These are phyloP conservation scores for Lipomyces yamadae DNA, from an alignment of 805 yeast species.

Conservation along the genomic window DNA sequence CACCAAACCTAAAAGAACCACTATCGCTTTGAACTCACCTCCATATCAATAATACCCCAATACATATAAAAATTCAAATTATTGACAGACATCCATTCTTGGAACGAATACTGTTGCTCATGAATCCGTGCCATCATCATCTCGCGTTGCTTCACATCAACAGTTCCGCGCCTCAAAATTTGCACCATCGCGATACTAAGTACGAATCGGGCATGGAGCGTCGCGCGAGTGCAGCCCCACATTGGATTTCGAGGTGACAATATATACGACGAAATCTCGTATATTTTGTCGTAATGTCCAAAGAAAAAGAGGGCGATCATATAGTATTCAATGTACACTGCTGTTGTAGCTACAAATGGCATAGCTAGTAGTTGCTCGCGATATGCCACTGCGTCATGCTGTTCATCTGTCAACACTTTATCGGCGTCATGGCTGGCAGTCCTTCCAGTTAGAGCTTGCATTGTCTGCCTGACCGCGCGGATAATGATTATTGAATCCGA, in stretches of 20 bases:
- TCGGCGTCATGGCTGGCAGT: slow-evolving; percentile 12
- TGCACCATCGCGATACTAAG: slow-evolving; percentile 21
- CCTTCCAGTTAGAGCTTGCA: slow-evolving; percentile 16
- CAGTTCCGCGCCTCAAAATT: slow-evolving; percentile 5
- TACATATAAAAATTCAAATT: slow-evolving; percentile 10
- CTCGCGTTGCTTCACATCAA: slow-evolving; percentile 19
- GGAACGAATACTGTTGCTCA: slow-evolving; percentile 13
- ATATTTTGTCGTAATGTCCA: slow-evolving; percentile 24
- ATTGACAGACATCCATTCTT: slow-evolving; percentile 8
- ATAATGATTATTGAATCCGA: slow-evolving; percentile 23
- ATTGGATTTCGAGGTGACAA: neutral
- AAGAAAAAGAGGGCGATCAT: slow-evolving; percentile 26
- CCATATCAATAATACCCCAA: slow-evolving; percentile 24
- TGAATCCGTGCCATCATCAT: slow-evolving; percentile 25
- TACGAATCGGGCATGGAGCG: slow-evolving; percentile 18
- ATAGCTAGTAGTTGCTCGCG: slow-evolving; percentile 8
- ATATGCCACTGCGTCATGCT: slow-evolving; percentile 28
- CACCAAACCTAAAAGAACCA: neutral
- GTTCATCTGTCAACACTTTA: slow-evolving; percentile 23
- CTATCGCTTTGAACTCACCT: slow-evolving; percentile 12
- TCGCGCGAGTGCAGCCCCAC: slow-evolving; percentile 14
- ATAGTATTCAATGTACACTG: slow-evolving; percentile 12
- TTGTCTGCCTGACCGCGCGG: slow-evolving; percentile 18
- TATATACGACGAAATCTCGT: slow-evolving; percentile 17
- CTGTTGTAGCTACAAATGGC: slow-evolving; percentile 20